Percentiles rank a stretch among this genome's conserved stretches.
Evolutionary conservation across 352 stramenopile species (phyloP).

Genomic region (Phytophthora sp.): DNA sequence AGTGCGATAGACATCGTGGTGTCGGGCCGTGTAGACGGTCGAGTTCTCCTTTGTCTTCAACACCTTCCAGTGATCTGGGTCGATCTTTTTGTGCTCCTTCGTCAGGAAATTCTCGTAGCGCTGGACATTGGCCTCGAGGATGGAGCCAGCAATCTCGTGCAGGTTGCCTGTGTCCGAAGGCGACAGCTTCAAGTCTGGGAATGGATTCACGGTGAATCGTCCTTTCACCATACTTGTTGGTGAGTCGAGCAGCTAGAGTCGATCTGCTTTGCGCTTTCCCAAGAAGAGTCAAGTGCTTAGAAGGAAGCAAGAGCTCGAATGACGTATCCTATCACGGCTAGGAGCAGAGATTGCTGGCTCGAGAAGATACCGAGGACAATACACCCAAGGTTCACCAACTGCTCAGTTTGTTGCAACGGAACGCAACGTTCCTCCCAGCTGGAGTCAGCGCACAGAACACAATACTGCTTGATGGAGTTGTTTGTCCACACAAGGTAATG

Average conservation of each 20-base stretch:
- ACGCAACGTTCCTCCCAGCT: background rate
- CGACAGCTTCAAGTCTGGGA: slow-evolving; percentile 29
- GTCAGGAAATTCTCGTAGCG: slow-evolving; percentile 37
- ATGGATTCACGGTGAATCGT: slow-evolving; percentile 38
- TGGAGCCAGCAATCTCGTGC: slow-evolving; percentile 24
- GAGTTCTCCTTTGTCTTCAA: slow-evolving; percentile 37
- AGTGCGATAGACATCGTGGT: slow-evolving; percentile 24
- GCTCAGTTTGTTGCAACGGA: background rate
- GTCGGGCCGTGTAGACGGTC: slow-evolving; percentile 36
- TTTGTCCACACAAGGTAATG: too few species aligned
- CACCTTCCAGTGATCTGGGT: slow-evolving; percentile 34
- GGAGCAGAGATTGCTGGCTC: too few species aligned
- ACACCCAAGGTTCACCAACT: background rate
- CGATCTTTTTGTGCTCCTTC: slow-evolving; percentile 39
- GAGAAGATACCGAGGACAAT: background rate
- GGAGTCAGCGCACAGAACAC: too few species aligned
- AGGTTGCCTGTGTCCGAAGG: slow-evolving; percentile 26
- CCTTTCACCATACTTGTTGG: slow-evolving; percentile 28
- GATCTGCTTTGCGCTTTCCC: background rate
- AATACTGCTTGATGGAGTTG: too few species aligned
- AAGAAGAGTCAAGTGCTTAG: background rate
- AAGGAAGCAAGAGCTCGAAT: slow-evolving; percentile 23
- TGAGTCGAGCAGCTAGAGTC: background rate
- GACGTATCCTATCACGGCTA: background rate
- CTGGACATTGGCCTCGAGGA: slow-evolving; percentile 31